Conservation (phyloP, 306 rosid species). For the Dicorynia guianensis region DNA sequence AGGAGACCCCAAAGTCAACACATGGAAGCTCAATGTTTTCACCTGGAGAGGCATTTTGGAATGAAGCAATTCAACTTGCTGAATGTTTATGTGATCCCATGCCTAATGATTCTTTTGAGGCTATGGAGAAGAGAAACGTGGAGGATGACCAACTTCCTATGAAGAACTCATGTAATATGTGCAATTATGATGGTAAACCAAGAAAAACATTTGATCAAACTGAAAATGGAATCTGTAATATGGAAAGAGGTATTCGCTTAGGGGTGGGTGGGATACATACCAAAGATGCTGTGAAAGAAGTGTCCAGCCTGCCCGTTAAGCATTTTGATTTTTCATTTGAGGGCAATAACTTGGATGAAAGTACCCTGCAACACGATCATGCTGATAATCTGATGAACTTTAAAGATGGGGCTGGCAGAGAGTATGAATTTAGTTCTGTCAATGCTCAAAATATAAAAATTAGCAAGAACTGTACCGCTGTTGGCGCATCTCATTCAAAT, state of each 20-base stretch:
- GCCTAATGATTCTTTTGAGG: constrained; percentile 48
- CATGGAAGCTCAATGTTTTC: constrained; percentile 85
- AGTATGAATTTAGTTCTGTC: constrained; percentile 45
- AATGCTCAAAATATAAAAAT: constrained; percentile 20
- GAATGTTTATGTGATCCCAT: constrained; percentile 75
- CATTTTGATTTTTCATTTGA: constrained; percentile 90
- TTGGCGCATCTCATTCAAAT: constrained; percentile 42
- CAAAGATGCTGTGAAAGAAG: constrained; percentile 58
- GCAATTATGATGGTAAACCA: constrained; percentile 57
- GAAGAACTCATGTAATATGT: constrained; percentile 57
- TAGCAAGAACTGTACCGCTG: constrained; percentile 12
- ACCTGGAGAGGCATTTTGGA: constrained; percentile 96
- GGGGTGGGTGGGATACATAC: constrained; percentile 52
- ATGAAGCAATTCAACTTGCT: constrained; percentile 89
- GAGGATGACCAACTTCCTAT: constrained; percentile 46
- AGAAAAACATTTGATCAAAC: constrained; percentile 57
- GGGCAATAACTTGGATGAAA: constrained; percentile 64
- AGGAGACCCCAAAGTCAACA: constrained; percentile 75
- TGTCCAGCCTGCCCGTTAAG: constrained; percentile 75
- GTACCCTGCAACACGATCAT: constrained; percentile 41
- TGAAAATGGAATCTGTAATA: constrained; percentile 40
- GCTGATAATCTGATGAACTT: constrained; percentile 41
- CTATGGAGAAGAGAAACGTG: constrained; percentile 48
- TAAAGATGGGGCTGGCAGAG: constrained; percentile 45
- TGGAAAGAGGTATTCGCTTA: constrained; percentile 43